Conservation (phyloP, 2,329 filamentous ascomycete genomes). For the Aspergillus calidoustus region DNA sequence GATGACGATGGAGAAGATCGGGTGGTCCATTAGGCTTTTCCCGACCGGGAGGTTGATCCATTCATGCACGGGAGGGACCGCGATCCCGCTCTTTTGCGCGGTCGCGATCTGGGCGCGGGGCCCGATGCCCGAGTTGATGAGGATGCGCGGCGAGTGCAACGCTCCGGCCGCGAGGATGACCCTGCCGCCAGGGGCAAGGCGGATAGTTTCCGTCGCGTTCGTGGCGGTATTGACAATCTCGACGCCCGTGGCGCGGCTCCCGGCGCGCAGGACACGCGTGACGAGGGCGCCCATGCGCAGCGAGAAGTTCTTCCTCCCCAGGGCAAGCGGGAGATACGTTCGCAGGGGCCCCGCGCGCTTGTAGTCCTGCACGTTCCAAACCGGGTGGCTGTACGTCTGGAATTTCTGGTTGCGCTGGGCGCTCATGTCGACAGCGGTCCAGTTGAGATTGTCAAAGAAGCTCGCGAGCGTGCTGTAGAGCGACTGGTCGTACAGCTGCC, state of each 20-base stretch:
- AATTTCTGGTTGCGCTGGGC: conserved; percentile 65
- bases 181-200: conserved; percentile 64
- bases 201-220: conserved; percentile 61
- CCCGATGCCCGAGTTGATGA: conserved; percentile 71
- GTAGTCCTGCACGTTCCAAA: conserved; percentile 68
- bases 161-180: conserved; percentile 70
- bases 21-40: conserved; percentile 52
- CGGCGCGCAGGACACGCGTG: conserved; percentile 65
- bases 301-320: conserved; percentile 65
- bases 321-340: conserved; percentile 69
- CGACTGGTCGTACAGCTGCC: conserved; percentile 66
- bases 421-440: conserved; percentile 65
- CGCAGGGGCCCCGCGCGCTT: conserved; percentile 71
- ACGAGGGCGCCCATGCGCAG: conserved; percentile 69
- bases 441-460: conserved; percentile 64
- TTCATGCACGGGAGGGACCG: conserved; percentile 42
- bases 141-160: conserved; percentile 69
- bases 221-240: conserved; percentile 21
- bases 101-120: conserved; percentile 53
- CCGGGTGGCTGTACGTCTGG: conserved; percentile 64
- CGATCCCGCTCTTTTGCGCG: conserved; percentile 47
- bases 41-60: conserved; percentile 58
- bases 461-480: conserved; percentile 65
- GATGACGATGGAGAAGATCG: conserved; percentile 26
- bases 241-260: conserved; percentile 63